Evolutionary conservation across 371 early-diverging fungal genomes (phyloP), one percentile per base, ranked within the genome.

Genomic region (Mucor saturninus): DNA sequence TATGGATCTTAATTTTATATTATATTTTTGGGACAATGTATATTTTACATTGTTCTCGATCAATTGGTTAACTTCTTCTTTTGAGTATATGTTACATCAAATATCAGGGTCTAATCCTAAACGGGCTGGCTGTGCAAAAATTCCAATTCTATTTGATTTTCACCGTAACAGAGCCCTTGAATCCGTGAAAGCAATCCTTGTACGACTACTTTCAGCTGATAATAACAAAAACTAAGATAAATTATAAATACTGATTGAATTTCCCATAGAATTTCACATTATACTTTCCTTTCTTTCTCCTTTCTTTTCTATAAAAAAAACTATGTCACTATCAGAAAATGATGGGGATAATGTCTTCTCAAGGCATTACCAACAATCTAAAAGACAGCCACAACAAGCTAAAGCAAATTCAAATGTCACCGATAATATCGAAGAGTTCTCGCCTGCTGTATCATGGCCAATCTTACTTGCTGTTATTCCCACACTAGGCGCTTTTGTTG

Each of bases 401-500:
- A 42, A 10, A 42, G 6, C 10, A 42, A 10, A 10, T n/a, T 10
- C 10, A 9, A n/a, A 42, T 11, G 43, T 1, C 4, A 5, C 42
- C 38, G 29, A 40, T 5, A 39, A 40, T 28, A 35, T 8, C 28
- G 42, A 49, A 2, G 50, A 49, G 15, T 26, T 37, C 43, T 37
- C 54, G 2, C n/a, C 62, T 13, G 28, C 70, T 29, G 53, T 78
- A 26, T 75, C 78, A 21, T 89, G 88, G 88, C 90, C 90, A 3
- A 89, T 89, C 32, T 50, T 86, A 3, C 67, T 89, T 31, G 87
- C 88, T 14, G 73, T 85, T 21, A 60, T 87, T 32, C 90, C 90
- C 4, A 84, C 88, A 2, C 58, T 88, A 14, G 87, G 87, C 2
- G 78, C 87, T 0, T 83, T 89, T 59, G 64, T 88, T 64, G 84